These are phyloP conservation scores for Clonostachys byssicola DNA, from an alignment of 2,329 filamentous ascomycete species.

Conservation along the genomic window DNA sequence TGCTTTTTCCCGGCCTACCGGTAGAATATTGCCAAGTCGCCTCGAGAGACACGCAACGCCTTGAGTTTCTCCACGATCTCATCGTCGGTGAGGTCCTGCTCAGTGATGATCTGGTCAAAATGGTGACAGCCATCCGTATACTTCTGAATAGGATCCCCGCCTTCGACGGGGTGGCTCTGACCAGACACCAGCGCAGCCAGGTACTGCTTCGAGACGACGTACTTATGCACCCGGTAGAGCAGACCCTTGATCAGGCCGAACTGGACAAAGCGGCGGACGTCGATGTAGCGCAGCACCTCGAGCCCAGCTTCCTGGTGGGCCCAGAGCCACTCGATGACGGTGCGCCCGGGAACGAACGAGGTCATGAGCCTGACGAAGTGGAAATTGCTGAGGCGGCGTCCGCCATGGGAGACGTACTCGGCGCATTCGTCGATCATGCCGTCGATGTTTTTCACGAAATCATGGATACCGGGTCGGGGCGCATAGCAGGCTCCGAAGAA, in stretches of 20 bases:
- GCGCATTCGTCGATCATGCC: slow-evolving; percentile 83
- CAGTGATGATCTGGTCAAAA: slow-evolving; percentile 80
- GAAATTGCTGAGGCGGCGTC: slow-evolving; percentile 47
- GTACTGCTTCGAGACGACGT: slow-evolving; percentile 68
- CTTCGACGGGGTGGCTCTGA: slow-evolving; percentile 32
- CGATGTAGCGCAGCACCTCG: slow-evolving; percentile 69
- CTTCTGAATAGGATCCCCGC: slow-evolving; percentile 51
- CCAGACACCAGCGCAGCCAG: slow-evolving; percentile 52
- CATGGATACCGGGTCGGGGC: slow-evolving; percentile 69
- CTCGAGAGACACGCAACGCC: slow-evolving; percentile 44
- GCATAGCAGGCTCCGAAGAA: slow-evolving; percentile 92
- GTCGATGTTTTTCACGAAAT: slow-evolving; percentile 71
- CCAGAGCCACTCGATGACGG: slow-evolving; percentile 83
- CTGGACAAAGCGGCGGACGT: slow-evolving; percentile 87
- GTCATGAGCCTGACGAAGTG: slow-evolving; percentile 81
- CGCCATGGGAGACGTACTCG: slow-evolving; percentile 65
- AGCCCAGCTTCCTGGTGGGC: slow-evolving; percentile 64
- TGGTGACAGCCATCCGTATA: slow-evolving; percentile 73
- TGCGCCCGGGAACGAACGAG: slow-evolving; percentile 75
- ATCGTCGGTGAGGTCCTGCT: slow-evolving; percentile 65
- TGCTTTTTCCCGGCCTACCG: slow-evolving; percentile 20
- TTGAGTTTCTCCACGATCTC: slow-evolving; percentile 68
- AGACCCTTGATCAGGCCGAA: slow-evolving; percentile 96
- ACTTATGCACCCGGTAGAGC: slow-evolving; percentile 89
- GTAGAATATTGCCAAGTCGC: slow-evolving; percentile 51